Evolutionary conservation across 2,329 filamentous ascomycete genomes (phyloP).

Genomic region (Aspergillus ruber): DNA sequence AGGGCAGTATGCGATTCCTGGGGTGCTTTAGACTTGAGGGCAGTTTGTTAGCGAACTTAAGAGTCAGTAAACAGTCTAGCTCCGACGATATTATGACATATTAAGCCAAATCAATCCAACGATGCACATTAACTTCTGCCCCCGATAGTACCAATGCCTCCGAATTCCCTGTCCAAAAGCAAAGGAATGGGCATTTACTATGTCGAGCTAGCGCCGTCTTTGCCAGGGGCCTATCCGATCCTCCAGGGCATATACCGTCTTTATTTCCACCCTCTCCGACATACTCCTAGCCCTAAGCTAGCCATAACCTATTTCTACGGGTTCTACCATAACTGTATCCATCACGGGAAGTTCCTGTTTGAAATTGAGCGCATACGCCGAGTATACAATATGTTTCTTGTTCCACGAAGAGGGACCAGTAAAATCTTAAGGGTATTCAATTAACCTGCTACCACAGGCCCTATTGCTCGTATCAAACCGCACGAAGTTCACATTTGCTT

Average conservation of each 20-base stretch:
- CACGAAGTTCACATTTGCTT: neutral
- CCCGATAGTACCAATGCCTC: too few relatives aligned
- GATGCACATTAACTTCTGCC: too few relatives aligned
- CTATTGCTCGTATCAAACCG: neutral
- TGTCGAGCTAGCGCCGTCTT: neutral
- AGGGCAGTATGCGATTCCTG: too few relatives aligned
- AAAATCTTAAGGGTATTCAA: neutral
- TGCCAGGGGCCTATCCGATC: neutral
- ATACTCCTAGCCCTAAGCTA: neutral
- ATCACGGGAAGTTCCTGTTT: neutral
- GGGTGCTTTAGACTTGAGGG: too few relatives aligned
- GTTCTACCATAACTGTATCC: neutral
- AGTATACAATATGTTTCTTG: neutral
- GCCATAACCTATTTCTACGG: neutral
- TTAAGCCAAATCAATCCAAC: too few relatives aligned
- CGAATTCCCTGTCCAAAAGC: neutral
- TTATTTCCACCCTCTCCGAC: neutral
- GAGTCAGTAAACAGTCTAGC: too few relatives aligned
- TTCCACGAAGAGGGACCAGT: neutral
- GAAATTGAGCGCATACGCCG: neutral
- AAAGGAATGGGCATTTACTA: neutral
- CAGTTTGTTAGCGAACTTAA: too few relatives aligned
- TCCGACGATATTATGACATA: too few relatives aligned
- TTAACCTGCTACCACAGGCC: neutral
- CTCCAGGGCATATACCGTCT: neutral